phyloP scores from a whole-genome alignment of 176 grass and related monocot species.

The Saccharum officinarum region DNA sequence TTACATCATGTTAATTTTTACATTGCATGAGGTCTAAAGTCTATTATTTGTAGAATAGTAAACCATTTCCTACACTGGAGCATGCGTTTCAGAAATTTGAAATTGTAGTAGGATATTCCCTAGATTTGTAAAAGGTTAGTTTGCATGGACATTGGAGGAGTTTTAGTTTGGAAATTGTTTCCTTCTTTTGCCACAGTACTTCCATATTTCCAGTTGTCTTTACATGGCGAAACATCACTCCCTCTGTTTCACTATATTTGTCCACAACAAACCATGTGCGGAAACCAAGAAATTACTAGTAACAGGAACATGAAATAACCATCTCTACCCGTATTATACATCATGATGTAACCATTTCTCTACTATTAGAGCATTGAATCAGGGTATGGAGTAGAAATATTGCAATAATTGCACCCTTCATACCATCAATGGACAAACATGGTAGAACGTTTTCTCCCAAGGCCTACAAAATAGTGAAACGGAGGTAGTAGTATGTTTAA shows the following conservation, averaged over 20 bases:
- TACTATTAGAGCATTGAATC: neutral
- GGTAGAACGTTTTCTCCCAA: neutral
- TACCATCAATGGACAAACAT: neutral
- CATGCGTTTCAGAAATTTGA: neutral
- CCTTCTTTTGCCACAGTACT: neutral
- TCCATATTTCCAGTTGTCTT: neutral
- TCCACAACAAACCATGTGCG: neutral
- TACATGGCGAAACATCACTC: neutral
- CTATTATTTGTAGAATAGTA: neutral
- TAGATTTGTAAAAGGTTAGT: neutral
- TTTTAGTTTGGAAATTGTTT: neutral
- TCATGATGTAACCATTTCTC: neutral
- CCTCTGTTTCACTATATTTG: neutral
- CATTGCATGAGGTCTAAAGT: neutral
- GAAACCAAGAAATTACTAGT: neutral
- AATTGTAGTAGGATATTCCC: neutral
- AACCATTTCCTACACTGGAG: neutral
- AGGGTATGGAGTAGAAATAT: neutral
- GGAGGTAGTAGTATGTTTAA: neutral
- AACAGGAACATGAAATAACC: neutral
- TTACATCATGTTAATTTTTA: neutral
- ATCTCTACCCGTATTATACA: neutral
- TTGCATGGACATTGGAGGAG: neutral
- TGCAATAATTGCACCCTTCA: neutral
- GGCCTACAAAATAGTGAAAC: neutral